Percentiles rank a stretch among this genome's conserved stretches.
phyloP scores from a whole-genome alignment of 2,329 filamentous ascomycete genomes.

The Scedosporium dehoogii region DNA sequence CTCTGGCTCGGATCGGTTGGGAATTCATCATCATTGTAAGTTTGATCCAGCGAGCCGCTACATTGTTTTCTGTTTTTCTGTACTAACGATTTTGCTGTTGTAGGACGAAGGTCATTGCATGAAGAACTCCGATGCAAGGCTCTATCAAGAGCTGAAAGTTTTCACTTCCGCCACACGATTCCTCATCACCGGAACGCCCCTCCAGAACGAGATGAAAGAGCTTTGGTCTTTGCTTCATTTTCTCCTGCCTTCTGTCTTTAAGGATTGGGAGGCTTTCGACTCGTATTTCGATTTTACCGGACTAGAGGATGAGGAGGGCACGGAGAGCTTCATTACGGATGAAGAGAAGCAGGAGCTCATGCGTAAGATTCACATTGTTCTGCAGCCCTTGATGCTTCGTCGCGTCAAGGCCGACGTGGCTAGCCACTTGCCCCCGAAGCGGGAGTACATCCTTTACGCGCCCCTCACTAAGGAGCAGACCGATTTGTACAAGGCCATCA shows the following conservation, averaged over 20 bases:
- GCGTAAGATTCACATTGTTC: conserved; percentile 79
- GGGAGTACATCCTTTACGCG: conserved; percentile 91
- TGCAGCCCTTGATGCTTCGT: conserved; percentile 83
- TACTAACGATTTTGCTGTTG: conserved; percentile 9
- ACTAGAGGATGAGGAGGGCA: conserved; percentile 70
- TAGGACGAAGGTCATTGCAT: conserved; percentile 91
- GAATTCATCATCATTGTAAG: conserved; percentile 90
- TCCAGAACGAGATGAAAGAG: conserved; percentile 93
- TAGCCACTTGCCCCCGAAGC: conserved; percentile 82
- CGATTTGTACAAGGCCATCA: conserved; percentile 67
- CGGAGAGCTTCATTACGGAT: conserved; percentile 70
- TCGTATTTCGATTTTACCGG: conserved; percentile 97
- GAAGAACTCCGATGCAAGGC: conserved; percentile 90
- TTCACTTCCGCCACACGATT: conserved; percentile 87
- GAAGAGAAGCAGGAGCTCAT: conserved; percentile 45
- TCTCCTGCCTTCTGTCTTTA: conserved; percentile 83
- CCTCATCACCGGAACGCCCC: conserved; percentile 85
- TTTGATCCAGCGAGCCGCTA: neutral
- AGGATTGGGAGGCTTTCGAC: conserved; percentile 86
- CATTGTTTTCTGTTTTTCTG: neutral
- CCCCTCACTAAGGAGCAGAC: conserved; percentile 86
- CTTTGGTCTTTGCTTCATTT: conserved; percentile 95
- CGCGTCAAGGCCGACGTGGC: conserved; percentile 92
- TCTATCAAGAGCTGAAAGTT: conserved; percentile 79
- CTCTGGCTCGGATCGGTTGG: conserved; percentile 78